Conservation (phyloP, 2,329 filamentous ascomycete species). For the Tolypocladium paradoxum region DNA sequence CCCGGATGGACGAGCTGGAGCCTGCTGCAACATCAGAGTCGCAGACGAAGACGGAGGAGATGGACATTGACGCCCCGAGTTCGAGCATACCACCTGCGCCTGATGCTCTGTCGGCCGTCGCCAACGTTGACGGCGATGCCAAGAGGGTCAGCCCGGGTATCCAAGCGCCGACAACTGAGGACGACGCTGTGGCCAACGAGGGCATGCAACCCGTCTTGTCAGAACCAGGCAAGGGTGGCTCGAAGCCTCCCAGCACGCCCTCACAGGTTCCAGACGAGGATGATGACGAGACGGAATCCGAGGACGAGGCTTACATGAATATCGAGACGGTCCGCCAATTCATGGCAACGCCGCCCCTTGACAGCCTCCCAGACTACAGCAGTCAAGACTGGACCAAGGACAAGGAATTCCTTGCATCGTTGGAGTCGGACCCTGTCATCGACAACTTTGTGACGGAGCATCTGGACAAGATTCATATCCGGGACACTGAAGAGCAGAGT, state of each 20-base stretch:
- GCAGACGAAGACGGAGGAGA: constrained; percentile 29
- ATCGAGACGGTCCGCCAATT: constrained; percentile 38
- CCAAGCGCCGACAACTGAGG: neutral
- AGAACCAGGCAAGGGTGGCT: constrained; percentile 18
- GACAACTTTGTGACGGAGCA: constrained; percentile 35
- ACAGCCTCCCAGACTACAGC: constrained; percentile 38
- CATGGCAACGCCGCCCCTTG: constrained; percentile 43
- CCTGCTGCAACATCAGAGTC: constrained; percentile 11
- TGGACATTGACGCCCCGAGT: constrained; percentile 24
- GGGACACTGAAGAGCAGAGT: constrained; percentile 26
- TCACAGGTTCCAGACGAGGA: constrained; percentile 39
- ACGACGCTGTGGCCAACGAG: neutral
- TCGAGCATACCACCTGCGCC: constrained; percentile 3
- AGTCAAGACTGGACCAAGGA: constrained; percentile 38
- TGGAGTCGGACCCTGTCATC: constrained; percentile 28
- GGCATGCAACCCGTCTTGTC: constrained; percentile 1
- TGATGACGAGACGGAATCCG: constrained; percentile 43
- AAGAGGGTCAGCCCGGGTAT: neutral
- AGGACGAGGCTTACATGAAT: constrained; percentile 40
- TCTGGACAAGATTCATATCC: constrained; percentile 29
- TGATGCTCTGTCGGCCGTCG: constrained; percentile 1
- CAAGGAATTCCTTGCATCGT: constrained; percentile 29
- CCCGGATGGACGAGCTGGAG: constrained; percentile 2
- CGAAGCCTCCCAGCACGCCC: constrained; percentile 33
- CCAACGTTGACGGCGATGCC: neutral